These are phyloP conservation scores for Gremmenia infestans DNA, from an alignment of 2,329 filamentous ascomycete species.

Conservation along the genomic window DNA sequence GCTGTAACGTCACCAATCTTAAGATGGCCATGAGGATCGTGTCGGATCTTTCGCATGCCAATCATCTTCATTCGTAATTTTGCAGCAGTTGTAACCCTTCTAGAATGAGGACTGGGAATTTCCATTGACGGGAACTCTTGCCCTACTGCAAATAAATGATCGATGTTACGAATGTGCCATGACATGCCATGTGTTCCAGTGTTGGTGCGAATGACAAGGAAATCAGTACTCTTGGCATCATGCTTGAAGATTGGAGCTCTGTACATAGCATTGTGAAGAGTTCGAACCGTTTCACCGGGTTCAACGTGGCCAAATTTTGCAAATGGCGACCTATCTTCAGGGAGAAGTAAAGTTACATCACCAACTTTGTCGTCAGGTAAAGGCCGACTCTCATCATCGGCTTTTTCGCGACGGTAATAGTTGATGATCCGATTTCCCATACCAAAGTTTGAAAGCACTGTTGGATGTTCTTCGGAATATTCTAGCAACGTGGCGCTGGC, in stretches of 20 bases:
- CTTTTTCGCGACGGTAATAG: conserved; percentile 85
- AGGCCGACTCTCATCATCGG: conserved; percentile 44
- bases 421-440: conserved; percentile 97
- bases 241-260: conserved; percentile 92
- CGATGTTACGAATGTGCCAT: conserved; percentile 84
- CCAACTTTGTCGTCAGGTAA: conserved; percentile 63
- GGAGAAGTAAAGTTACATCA: conserved; percentile 80
- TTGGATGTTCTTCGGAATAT: conserved; percentile 91
- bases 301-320: conserved; percentile 92
- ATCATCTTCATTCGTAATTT: conserved; percentile 98
- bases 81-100: conserved; percentile 93
- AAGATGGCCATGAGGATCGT: conserved; percentile 63
- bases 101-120: conserved; percentile 86
- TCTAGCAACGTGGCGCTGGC: conserved; percentile 84
- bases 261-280: conserved; percentile 93
- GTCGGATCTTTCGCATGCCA: conserved; percentile 80
- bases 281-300: conserved; percentile 82
- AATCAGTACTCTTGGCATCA: conserved; percentile 70
- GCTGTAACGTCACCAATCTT: conserved; percentile 81
- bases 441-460: conserved; percentile 89
- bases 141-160: conserved; percentile 85
- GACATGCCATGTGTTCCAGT: conserved; percentile 72
- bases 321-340: conserved; percentile 94
- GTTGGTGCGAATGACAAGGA: conserved; percentile 76
- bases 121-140: conserved; percentile 91